Conservation (phyloP, 1,139 yeast genomes). For the Hyphopichia fennica region DNA sequence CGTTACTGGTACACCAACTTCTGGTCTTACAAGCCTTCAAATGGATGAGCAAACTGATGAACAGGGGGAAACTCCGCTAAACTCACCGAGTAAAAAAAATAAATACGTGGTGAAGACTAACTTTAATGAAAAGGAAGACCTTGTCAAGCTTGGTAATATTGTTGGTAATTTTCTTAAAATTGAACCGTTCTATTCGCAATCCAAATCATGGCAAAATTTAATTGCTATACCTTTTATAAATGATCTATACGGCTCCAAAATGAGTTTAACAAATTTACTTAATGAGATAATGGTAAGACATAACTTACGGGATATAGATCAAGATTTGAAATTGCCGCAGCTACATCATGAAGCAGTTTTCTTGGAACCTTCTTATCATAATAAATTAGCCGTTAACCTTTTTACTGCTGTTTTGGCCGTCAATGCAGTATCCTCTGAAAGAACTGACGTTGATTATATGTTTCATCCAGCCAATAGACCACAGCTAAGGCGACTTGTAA, state of each 20-base stretch:
- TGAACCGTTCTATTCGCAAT: constrained; percentile 56
- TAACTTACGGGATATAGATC: constrained; percentile 48
- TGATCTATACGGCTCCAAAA: constrained; percentile 37
- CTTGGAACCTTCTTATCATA: constrained; percentile 60
- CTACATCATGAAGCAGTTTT: constrained; percentile 58
- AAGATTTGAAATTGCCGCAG: constrained; percentile 58
- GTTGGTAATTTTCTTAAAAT: constrained; percentile 55
- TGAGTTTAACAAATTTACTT: constrained; percentile 41
- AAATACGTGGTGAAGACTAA: constrained; percentile 38
- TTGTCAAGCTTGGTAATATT: constrained; percentile 52
- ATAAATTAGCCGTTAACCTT: constrained; percentile 58
- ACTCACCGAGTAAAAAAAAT: constrained; percentile 25
- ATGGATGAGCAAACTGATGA: constrained; percentile 41
- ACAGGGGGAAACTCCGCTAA: constrained; percentile 13
- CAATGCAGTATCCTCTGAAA: constrained; percentile 71
- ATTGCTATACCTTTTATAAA: constrained; percentile 50
- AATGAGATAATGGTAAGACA: constrained; percentile 56
- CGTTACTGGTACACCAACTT: constrained; percentile 74
- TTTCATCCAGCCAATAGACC: constrained; percentile 58
- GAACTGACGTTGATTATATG: constrained; percentile 69
- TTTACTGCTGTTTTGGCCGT: constrained; percentile 68
- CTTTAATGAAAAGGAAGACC: constrained; percentile 48
- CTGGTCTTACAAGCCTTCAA: constrained; percentile 62
- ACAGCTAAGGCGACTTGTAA: constrained; percentile 56
- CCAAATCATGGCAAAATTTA: constrained; percentile 46